phyloP scores from a whole-genome alignment of 2,329 filamentous ascomycete species.

The Pestalotiopsis sp. region DNA sequence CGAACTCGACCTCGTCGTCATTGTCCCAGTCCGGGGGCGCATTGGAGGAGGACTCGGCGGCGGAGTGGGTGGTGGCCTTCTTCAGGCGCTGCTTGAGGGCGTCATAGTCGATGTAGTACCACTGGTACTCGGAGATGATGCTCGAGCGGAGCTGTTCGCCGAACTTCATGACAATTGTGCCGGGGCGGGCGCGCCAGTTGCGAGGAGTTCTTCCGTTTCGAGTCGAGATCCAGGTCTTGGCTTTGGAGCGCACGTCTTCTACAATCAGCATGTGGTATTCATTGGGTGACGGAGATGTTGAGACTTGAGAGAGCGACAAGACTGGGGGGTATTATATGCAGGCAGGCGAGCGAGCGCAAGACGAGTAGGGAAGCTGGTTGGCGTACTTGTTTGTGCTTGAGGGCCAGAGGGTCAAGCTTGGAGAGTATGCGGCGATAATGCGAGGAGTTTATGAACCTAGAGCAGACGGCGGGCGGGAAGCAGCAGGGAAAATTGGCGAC shows the following conservation, averaged over 20 bases:
- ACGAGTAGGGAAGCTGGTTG: background rate
- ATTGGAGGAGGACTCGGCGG: slow-evolving; percentile 36
- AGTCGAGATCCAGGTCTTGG: slow-evolving; percentile 21
- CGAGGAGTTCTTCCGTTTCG: slow-evolving; percentile 13
- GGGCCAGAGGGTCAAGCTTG: background rate
- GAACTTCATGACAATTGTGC: slow-evolving; percentile 73
- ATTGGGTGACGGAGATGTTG: background rate
- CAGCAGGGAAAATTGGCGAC: background rate
- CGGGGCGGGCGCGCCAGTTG: slow-evolving; percentile 39
- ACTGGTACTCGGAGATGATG: slow-evolving; percentile 94
- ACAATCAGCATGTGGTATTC: slow-evolving; percentile 49
- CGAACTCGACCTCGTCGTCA: slow-evolving; percentile 87
- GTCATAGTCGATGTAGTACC: slow-evolving; percentile 98
- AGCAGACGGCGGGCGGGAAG: background rate
- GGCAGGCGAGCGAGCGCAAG: too few species aligned
- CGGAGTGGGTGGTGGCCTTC: slow-evolving; percentile 57
- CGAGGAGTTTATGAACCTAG: background rate
- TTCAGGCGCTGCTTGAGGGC: slow-evolving; percentile 87
- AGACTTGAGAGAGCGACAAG: background rate
- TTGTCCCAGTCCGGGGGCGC: slow-evolving; percentile 70
- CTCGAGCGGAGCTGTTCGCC: slow-evolving; percentile 95
- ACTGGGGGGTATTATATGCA: background rate
- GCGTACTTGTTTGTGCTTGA: background rate
- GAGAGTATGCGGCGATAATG: background rate
- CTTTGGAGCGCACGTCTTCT: slow-evolving; percentile 30